Conservation (phyloP, 805 yeast species). For the Tetrapisispora taiwanensis region DNA sequence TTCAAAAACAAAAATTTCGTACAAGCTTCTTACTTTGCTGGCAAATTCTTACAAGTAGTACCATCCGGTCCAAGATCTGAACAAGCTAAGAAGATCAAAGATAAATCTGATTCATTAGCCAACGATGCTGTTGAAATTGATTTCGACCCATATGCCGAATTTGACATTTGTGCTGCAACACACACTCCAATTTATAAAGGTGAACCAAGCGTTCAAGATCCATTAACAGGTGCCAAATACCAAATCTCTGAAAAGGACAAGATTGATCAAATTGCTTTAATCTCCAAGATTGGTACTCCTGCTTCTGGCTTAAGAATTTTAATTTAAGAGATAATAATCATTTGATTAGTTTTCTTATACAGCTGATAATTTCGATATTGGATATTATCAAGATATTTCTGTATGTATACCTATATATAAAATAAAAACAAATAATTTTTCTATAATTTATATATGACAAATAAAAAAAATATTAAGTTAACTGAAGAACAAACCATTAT, state of each 20-base stretch:
- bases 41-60: slow-evolving; percentile 62
- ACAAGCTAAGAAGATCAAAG: slow-evolving; percentile 74
- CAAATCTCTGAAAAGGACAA: slow-evolving; percentile 68
- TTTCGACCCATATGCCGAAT: slow-evolving; percentile 85
- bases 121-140: slow-evolving; percentile 84
- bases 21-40: slow-evolving; percentile 82
- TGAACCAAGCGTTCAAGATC: slow-evolving; percentile 56
- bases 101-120: slow-evolving; percentile 68
- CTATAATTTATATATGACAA: too few species aligned
- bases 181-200: slow-evolving; percentile 84
- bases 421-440: too few species aligned
- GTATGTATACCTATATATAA: not conserved
- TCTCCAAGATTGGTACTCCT: slow-evolving; percentile 80
- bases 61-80: slow-evolving; percentile 75
- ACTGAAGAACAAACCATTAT: too few species aligned
- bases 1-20: slow-evolving; percentile 83
- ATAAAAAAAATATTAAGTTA: too few species aligned
- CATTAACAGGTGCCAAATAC: slow-evolving; percentile 84
- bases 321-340: not conserved
- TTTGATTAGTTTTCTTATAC: not conserved
- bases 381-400: not conserved
- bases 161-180: slow-evolving; percentile 80
- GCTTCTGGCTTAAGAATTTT: slow-evolving; percentile 73
- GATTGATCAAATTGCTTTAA: slow-evolving; percentile 60
- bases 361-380: not conserved